Evolutionary conservation across 371 early-diverging fungal species (phyloP).

Genomic region (Sporodiniella umbellata): DNA sequence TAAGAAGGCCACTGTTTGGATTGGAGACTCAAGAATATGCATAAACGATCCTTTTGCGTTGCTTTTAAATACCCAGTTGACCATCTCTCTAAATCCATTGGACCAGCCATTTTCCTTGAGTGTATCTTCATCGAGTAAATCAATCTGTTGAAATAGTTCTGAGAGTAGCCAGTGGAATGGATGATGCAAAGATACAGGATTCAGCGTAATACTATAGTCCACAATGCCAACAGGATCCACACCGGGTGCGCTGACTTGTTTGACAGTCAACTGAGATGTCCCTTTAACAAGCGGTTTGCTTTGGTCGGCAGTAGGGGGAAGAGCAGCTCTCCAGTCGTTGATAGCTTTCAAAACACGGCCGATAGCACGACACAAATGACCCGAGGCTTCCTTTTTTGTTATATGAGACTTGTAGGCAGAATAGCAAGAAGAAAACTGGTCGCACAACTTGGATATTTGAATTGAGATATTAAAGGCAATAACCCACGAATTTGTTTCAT

Average conservation of each 20-base stretch:
- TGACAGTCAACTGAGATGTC: slow-evolving; percentile 19
- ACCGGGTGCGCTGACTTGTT: slow-evolving; percentile 26
- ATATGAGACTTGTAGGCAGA: slow-evolving; percentile 4
- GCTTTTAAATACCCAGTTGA: slow-evolving; percentile 27
- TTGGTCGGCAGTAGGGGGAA: slow-evolving; percentile 1
- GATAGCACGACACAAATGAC: slow-evolving; percentile 33
- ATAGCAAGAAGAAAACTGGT: slow-evolving; percentile 78
- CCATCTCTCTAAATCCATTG: slow-evolving; percentile 53
- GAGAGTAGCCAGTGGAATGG: slow-evolving; percentile 92
- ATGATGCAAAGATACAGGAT: slow-evolving; percentile 84
- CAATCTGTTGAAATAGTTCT: slow-evolving; percentile 69
- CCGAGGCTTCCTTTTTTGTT: slow-evolving; percentile 12
- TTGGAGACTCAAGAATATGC: slow-evolving; percentile 72
- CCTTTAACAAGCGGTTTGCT: slow-evolving; percentile 20
- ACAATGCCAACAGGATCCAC: slow-evolving; percentile 46
- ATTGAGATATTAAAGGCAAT: slow-evolving; percentile 85
- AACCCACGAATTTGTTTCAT: slow-evolving; percentile 87
- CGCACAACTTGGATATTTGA: slow-evolving; percentile 74
- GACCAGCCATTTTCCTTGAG: slow-evolving; percentile 51
- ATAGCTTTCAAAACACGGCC: slow-evolving; percentile 53
- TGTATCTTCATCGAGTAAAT: slow-evolving; percentile 52
- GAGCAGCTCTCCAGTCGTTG: slow-evolving; percentile 47
- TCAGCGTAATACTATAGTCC: slow-evolving; percentile 60
- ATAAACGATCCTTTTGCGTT: slow-evolving; percentile 22
- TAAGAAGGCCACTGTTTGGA: slow-evolving; percentile 68